These are phyloP conservation scores for Kodamaea ohmeri DNA, from an alignment of 1,139 yeast species.

Conservation along the genomic window DNA sequence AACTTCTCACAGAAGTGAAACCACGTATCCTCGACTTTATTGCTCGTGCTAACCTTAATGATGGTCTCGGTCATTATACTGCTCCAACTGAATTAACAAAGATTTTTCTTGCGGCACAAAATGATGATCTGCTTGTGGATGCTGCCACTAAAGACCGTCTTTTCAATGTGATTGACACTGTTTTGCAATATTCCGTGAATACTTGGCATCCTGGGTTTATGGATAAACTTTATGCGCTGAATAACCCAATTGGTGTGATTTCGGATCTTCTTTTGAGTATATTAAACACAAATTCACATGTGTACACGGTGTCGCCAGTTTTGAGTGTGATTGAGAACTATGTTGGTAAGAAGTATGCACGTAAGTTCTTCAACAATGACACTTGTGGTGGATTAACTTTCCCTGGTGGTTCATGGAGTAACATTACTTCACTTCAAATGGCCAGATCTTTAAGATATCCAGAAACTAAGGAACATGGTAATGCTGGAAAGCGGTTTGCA, in stretches of 20 bases:
- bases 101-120: slow-evolving; percentile 18
- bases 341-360: slow-evolving; percentile 68
- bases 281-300: slow-evolving; percentile 82
- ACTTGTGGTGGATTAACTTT: slow-evolving; percentile 81
- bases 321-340: slow-evolving; percentile 71
- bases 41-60: slow-evolving; percentile 30
- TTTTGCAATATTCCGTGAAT: slow-evolving; percentile 67
- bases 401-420: slow-evolving; percentile 88
- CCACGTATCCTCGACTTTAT: slow-evolving; percentile 40
- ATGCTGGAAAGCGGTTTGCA: slow-evolving; percentile 55
- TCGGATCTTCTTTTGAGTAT: slow-evolving; percentile 68
- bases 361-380: slow-evolving; percentile 50
- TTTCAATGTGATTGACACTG: slow-evolving; percentile 50
- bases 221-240: slow-evolving; percentile 81
- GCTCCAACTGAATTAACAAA: slow-evolving; percentile 34
- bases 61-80: slow-evolving; percentile 40
- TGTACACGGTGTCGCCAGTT: slow-evolving; percentile 82
- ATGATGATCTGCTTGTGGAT: slow-evolving; percentile 8
- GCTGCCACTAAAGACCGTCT: slow-evolving; percentile 9
- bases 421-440: slow-evolving; percentile 74
- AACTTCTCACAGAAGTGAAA: slow-evolving; percentile 30
- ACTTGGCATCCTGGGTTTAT: slow-evolving; percentile 88
- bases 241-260: slow-evolving; percentile 79
- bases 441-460: slow-evolving; percentile 70
- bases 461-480: slow-evolving; percentile 66